A percentile compares a stretch with the other conserved stretches of the same genome.
These are phyloP conservation scores for Pseudogymnoascus sp. DNA, from an alignment of 2,329 filamentous ascomycete genomes.

Conservation along the genomic window DNA sequence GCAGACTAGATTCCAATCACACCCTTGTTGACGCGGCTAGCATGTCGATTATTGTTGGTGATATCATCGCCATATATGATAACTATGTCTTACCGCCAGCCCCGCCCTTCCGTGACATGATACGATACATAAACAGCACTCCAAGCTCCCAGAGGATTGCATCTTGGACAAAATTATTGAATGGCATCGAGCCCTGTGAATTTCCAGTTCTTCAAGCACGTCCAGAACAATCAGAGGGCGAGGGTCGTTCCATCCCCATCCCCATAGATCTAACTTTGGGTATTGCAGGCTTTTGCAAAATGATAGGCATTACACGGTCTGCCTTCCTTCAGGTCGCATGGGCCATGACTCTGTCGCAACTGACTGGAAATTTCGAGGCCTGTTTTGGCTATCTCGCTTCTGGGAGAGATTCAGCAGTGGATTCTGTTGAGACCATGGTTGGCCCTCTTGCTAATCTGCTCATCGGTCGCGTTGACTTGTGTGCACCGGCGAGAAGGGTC, in stretches of 20 bases:
- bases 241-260: conserved; percentile 12
- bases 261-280: conserved; percentile 9
- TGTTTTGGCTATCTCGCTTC: conserved; percentile 35
- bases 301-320: conserved; percentile 31
- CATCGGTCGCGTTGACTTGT: conserved; percentile 21
- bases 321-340: conserved; percentile 44
- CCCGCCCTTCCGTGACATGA: background rate
- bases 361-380: conserved; percentile 28
- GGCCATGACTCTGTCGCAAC: conserved; percentile 39
- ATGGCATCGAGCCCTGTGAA: conserved; percentile 24
- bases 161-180: conserved; percentile 25
- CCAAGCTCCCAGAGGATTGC: conserved; percentile 10
- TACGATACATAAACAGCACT: background rate
- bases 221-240: conserved; percentile 14
- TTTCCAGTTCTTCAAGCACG: conserved; percentile 29
- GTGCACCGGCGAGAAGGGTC: background rate
- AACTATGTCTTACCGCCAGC: conserved; percentile 5
- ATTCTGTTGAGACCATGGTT: conserved; percentile 38
- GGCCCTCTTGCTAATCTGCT: conserved; percentile 40
- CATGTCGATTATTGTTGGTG: conserved; percentile 11
- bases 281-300: conserved; percentile 32
- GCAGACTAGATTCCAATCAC: background rate
- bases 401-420: conserved; percentile 37
- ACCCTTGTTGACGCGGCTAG: conserved; percentile 7
- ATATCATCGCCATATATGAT: conserved; percentile 3